Evolutionary conservation across 192 early-diverging fungal genomes (phyloP).

Genomic region (Linnemannia elongata): DNA sequence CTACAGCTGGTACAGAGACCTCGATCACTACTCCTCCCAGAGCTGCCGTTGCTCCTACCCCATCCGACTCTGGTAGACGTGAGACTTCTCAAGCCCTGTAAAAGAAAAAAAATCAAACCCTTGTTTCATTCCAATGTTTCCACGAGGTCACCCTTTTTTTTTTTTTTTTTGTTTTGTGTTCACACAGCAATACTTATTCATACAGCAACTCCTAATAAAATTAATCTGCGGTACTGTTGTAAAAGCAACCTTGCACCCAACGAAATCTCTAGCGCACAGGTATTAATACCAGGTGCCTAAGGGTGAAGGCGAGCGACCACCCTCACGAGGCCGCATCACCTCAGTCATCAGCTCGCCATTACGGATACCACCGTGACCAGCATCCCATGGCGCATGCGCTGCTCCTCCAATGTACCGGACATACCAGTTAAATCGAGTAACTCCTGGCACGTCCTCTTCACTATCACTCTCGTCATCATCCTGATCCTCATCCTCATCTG

Average conservation of each 20-base stretch:
- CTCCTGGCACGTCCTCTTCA: neutral
- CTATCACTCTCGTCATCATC: neutral
- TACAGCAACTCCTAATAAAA: neutral
- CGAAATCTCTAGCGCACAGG: neutral
- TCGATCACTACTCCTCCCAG: neutral
- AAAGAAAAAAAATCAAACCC: neutral
- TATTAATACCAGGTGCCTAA: conserved; percentile 31
- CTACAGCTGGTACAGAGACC: neutral
- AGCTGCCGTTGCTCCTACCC: neutral
- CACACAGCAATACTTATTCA: neutral
- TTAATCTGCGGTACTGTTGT: neutral
- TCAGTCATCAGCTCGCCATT: conserved; percentile 30
- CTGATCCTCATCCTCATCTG: neutral
- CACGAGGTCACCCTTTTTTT: neutral
- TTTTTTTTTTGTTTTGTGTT: neutral
- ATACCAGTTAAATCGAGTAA: neutral
- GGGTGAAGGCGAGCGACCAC: conserved; percentile 37
- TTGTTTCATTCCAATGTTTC: neutral
- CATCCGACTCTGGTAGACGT: neutral
- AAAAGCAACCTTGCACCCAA: no score
- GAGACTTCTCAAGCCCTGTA: neutral
- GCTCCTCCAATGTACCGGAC: neutral
- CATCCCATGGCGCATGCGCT: neutral
- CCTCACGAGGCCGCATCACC: conserved; percentile 38
- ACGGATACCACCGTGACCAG: neutral